Base-by-base conservation (phyloP, 805 yeast species). In the Barnettozyma populi region DNA sequence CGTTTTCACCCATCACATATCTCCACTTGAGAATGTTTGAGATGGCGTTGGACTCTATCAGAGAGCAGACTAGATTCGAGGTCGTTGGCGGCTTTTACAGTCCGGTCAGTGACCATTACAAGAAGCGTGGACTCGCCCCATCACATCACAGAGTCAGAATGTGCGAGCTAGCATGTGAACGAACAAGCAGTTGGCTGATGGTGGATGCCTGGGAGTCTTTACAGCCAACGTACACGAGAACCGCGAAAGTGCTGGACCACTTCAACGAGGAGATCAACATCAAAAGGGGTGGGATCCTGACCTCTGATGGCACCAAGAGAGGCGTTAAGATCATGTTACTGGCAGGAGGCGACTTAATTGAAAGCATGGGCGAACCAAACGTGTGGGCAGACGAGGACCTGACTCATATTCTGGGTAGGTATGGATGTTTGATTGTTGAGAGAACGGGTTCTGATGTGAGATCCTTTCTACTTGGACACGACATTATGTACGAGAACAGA, bases 311-410 rank as follows among this genome's bases (percentile, higher is more conserved):
- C 9, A 77, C 79, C 24, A 70, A 71, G 50, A 75, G 89, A 48
- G 97, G 96, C 21, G 96, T 86, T 46, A 92, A 92, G 64, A 84
- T 94, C 59, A 92, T 94, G 98, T 75, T 94, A 47, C 72, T 94
- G 36, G 99, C 99, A 0, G 99, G 99, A 44, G 99, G 99, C 38
- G 99, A 94, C 67, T 76, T 94, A 57, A 94, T 94, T 46, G 99
- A 94, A 66, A 84, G 95, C 39, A 94, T 94, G 98, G 99, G 99
- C n/a, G 99, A 94, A 67, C 98, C 99, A 20, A 94, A 92, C 60
- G 99, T 94, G 35, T 94, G 99, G 99, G 96, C 96, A 1, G 98
- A 92, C 64, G 84, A 78, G 49, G 99, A 94, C 67, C 73, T 94
- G 59, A 95, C 90, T 60, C 99, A 94, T 64, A 94, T 94, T 41